A percentile compares a stretch with the other conserved stretches of the same genome.
phyloP scores from a whole-genome alignment of 768 basidiomycete genomes.

The Auricularia cornea region DNA sequence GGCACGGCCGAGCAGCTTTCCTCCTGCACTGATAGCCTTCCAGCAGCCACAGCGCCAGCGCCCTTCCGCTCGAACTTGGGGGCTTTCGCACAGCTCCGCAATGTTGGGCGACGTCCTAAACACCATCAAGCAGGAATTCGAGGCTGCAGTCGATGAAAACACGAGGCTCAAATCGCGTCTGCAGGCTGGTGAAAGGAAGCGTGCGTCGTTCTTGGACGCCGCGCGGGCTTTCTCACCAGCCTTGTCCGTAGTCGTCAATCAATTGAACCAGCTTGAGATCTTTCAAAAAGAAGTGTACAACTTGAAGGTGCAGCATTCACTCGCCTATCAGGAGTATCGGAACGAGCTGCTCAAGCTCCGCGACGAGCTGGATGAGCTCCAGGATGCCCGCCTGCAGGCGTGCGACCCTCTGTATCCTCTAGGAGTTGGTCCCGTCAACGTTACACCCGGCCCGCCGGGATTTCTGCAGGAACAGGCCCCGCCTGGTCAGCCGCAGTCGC shows the following conservation, averaged over 20 bases:
- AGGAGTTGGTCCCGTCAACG: constrained; percentile 19
- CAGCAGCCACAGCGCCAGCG: too few species aligned
- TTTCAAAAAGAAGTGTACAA: constrained; percentile 88
- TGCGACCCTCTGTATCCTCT: constrained; percentile 14
- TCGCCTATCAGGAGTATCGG: constrained; percentile 81
- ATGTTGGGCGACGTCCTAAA: too few species aligned
- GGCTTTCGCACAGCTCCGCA: too few species aligned
- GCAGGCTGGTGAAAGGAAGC: constrained; percentile 85
- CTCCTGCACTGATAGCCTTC: too few species aligned
- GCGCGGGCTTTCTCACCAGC: too few species aligned
- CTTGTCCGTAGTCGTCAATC: constrained; percentile 55
- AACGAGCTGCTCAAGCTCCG: constrained; percentile 70
- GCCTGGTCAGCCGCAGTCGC: not conserved
- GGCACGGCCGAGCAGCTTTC: too few species aligned
- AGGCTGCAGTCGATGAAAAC: constrained; percentile 60
- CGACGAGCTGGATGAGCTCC: constrained; percentile 52
- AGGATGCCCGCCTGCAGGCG: constrained; percentile 13
- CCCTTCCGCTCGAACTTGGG: too few species aligned
- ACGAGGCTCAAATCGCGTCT: constrained; percentile 61
- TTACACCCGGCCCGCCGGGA: constrained; percentile 14
- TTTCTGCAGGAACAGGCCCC: too few species aligned
- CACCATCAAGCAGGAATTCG: constrained; percentile 84
- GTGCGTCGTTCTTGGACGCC: constrained; percentile 51
- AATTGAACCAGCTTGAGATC: constrained; percentile 84
- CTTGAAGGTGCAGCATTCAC: constrained; percentile 79